A percentile compares a stretch with the other conserved stretches of the same genome.
phyloP scores from a whole-genome alignment of 257 asterid species.

The Solanum raphanifolium region DNA sequence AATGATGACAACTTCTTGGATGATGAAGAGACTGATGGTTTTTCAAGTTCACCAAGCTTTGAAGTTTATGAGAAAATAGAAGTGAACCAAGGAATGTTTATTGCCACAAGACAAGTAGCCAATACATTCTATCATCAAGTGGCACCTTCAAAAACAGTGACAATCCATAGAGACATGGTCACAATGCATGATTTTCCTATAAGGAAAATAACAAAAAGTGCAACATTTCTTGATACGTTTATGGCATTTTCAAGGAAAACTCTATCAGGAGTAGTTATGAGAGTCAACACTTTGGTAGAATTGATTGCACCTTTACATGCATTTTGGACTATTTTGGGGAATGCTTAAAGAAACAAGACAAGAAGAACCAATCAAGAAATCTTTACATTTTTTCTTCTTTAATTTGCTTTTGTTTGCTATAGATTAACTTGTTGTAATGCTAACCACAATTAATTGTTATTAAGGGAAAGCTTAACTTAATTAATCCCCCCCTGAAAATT shows the following conservation, averaged over 20 bases:
- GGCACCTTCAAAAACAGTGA: conserved; percentile 27
- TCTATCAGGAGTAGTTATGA: conserved; percentile 1
- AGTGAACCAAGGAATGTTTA: conserved; percentile 29
- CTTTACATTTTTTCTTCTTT: background rate
- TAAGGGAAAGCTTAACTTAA: background rate
- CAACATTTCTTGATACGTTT: background rate
- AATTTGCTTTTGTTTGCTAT: background rate
- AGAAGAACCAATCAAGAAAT: background rate
- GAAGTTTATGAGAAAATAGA: conserved; percentile 31
- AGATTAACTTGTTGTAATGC: background rate
- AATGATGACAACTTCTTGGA: conserved; percentile 15
- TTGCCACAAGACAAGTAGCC: conserved; percentile 30
- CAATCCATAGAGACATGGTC: conserved; percentile 20
- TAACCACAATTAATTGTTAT: conserved; percentile 1
- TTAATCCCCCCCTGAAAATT: background rate
- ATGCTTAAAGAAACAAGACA: conserved; percentile 5
- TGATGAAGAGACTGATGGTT: conserved; percentile 18
- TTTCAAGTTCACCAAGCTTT: conserved; percentile 21
- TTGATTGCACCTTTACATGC: conserved; percentile 16
- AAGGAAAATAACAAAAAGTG: background rate
- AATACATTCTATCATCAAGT: conserved; percentile 31
- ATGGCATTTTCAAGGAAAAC: conserved; percentile 7
- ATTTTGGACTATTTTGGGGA: conserved; percentile 15
- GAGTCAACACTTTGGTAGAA: conserved; percentile 8
- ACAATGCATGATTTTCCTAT: conserved; percentile 7